Evolutionary conservation across 306 rosid genomes (phyloP), one percentile per base, ranked within the genome.

Genomic region (Senna tora): DNA sequence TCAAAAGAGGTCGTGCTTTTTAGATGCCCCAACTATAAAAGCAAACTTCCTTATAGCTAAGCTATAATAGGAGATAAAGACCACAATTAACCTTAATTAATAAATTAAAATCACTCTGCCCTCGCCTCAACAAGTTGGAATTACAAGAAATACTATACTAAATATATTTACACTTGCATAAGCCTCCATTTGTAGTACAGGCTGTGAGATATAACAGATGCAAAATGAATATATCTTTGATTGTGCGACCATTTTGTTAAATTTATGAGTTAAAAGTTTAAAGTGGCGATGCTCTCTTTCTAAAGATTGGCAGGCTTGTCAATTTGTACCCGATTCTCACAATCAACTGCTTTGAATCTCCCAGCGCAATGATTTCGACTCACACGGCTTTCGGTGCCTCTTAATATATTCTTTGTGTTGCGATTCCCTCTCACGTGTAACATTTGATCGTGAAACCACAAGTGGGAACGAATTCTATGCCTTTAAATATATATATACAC

Each of bases 11-110:
- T 46, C 67, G 70, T 74, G 80, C 89, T 87, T 89, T 85, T 83
- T 72, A 70, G 96, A 91, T 93, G 86, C 96, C 96, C 65, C 90
- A 77, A 85, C 59, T 76, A 43, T 54, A 66, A 68, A 68, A 87
- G 81, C 77, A 47, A 63, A 2, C 17, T 80, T 81, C 39, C 39
- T 36, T 36, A 36, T 85, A n/a, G n/a, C n/a, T n/a, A n/a, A n/a
- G n/a, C n/a, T n/a, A n/a, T n/a, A n/a, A n/a, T n/a, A 81, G 69
- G 55, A 72, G 77, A 80, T 11, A 41, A 60, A 79, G 81, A 79
- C 81, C 74, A 45, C 47, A 72, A 54, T 74, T 65, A 36, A 4
- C 39, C 6, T 36, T 7, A 30, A 16, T 8, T 67, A 66, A n/a
- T n/a, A n/a, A n/a, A n/a, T n/a, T n/a, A n/a, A n/a, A n/a, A 71